Evolutionary conservation across 148 eudicot genomes (phyloP).

Genomic region (Vaccinium darrowii): DNA sequence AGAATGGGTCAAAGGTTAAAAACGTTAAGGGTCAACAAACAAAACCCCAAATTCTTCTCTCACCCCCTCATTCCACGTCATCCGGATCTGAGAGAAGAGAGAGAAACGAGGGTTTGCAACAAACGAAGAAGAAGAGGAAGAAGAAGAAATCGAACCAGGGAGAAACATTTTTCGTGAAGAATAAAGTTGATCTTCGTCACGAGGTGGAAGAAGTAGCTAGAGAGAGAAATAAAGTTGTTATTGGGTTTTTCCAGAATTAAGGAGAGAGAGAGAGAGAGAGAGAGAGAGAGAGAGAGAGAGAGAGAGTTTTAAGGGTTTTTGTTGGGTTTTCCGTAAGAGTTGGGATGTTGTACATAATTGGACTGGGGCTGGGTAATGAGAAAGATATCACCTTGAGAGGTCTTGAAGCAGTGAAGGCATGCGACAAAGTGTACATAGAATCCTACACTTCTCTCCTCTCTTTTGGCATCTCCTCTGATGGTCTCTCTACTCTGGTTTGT

Average conservation of each 20-base stretch:
- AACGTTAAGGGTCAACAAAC: too few relatives aligned
- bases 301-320: not conserved
- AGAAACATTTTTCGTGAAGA: too few relatives aligned
- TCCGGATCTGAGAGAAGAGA: too few relatives aligned
- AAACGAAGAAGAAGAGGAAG: too few relatives aligned
- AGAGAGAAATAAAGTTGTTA: not conserved
- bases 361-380: conserved; percentile 85
- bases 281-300: not conserved
- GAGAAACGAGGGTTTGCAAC: too few relatives aligned
- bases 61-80: too few relatives aligned
- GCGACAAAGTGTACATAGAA: conserved; percentile 71
- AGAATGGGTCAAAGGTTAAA: too few relatives aligned
- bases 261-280: not conserved
- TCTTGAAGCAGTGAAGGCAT: conserved; percentile 68
- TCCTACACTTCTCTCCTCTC: conserved; percentile 94
- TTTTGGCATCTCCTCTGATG: conserved; percentile 70
- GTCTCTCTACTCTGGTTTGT: conserved; percentile 62
- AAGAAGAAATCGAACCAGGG: too few relatives aligned
- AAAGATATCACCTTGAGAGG: conserved; percentile 87
- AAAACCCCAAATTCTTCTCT: too few relatives aligned
- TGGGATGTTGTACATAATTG: conserved; percentile 66
- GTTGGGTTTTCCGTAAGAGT: too few relatives aligned
- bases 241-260: too few relatives aligned
- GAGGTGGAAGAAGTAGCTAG: not conserved
- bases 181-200: not conserved